These are phyloP conservation scores for Coniosporium tulheliwenetii DNA, from an alignment of 2,329 filamentous ascomycete genomes.

Conservation along the genomic window DNA sequence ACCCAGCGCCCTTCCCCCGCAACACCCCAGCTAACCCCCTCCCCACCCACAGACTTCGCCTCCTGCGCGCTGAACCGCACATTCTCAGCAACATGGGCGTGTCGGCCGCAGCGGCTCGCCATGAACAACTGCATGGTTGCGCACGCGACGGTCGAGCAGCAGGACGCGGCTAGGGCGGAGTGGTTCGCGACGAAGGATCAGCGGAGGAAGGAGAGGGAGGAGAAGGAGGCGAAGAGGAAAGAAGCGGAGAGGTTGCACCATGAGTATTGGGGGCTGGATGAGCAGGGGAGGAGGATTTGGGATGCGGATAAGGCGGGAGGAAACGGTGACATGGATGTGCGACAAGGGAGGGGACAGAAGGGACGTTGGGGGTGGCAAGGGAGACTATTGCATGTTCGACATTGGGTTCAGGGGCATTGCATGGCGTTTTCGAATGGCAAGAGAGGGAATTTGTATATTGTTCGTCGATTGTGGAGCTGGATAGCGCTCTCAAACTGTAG, in stretches of 20 bases:
- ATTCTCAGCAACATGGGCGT: constrained; percentile 75
- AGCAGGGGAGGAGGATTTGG: constrained; percentile 13
- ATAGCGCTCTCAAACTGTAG: no score
- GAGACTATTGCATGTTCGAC: no score
- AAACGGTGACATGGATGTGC: constrained; percentile 8
- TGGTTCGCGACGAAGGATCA: constrained; percentile 74
- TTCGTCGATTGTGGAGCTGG: no score
- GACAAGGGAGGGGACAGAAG: neutral
- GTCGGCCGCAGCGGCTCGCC: constrained; percentile 57
- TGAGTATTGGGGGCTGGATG: constrained; percentile 35
- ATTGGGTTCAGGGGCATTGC: no score
- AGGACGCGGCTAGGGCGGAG: constrained; percentile 79
- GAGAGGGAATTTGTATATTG: no score
- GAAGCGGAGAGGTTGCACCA: constrained; percentile 29
- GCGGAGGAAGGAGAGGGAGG: constrained; percentile 51
- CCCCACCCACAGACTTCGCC: constrained; percentile 55
- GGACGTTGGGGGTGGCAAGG: no score
- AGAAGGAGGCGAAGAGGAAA: constrained; percentile 27
- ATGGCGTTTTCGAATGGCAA: no score
- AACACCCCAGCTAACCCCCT: constrained; percentile 2
- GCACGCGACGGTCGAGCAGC: constrained; percentile 69
- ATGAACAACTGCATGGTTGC: constrained; percentile 94
- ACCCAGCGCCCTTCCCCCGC: neutral
- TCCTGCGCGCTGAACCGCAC: constrained; percentile 77
- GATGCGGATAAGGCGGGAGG: constrained; percentile 13